These are phyloP conservation scores for Pulveroboletus sp. DNA, from an alignment of 768 basidiomycete genomes.

Conservation along the genomic window DNA sequence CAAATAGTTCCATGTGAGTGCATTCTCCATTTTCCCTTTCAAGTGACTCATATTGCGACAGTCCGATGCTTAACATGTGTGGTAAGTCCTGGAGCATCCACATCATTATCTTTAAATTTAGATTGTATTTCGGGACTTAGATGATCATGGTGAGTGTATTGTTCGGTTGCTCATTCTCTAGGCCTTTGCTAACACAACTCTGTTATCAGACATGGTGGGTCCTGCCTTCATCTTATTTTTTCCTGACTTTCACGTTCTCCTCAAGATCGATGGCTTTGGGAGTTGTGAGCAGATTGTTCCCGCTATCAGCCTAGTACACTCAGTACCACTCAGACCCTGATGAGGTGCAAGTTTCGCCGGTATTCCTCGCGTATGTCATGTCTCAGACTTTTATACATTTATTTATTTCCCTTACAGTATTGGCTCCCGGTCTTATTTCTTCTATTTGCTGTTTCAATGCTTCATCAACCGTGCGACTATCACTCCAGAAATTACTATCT, in stretches of 20 bases:
- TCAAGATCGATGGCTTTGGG: conserved; percentile 76
- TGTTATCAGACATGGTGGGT: conserved; percentile 46
- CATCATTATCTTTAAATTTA: neutral
- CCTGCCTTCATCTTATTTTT: neutral
- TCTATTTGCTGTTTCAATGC: conserved; percentile 91
- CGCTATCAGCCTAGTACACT: neutral
- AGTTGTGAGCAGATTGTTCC: conserved; percentile 53
- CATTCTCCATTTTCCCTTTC: neutral
- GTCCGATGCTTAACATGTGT: conserved; percentile 86
- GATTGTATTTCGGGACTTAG: conserved; percentile 35
- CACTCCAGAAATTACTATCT: neutral
- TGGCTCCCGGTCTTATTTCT: conserved; percentile 84
- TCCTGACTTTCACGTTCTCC: neutral
- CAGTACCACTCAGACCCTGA: conserved; percentile 61
- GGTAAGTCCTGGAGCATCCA: conserved; percentile 40
- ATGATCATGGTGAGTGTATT: conserved; percentile 67
- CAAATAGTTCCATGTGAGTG: conserved; percentile 84
- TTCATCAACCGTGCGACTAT: conserved; percentile 66
- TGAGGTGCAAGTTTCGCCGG: conserved; percentile 64
- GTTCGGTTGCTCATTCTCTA: neutral
- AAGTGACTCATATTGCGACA: conserved; percentile 26
- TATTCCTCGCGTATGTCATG: conserved; percentile 62
- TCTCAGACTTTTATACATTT: neutral
- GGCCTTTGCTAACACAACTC: conserved; percentile 7
- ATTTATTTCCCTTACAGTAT: conserved; percentile 45